Conservation (phyloP, 257 asterid genomes). For the Asclepias syriaca region DNA sequence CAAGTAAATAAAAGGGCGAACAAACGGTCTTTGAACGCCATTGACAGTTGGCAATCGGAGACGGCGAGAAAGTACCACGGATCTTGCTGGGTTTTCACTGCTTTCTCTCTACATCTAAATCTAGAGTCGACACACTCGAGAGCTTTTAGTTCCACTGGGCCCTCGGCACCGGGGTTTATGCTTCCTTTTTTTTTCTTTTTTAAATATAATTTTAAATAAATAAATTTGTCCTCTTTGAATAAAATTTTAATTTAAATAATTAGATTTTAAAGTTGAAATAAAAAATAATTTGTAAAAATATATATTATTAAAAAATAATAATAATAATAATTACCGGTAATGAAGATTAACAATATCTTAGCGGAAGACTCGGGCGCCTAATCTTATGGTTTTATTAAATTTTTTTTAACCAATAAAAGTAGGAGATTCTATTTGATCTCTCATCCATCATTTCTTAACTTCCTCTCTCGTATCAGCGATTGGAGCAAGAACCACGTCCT, state of each 20-base stretch:
- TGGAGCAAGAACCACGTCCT: neutral
- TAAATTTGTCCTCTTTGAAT: too few relatives aligned
- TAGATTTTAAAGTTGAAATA: too few relatives aligned
- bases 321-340: neutral
- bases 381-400: neutral
- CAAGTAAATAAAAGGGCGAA: constrained; percentile 13
- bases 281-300: too few relatives aligned
- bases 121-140: too few relatives aligned
- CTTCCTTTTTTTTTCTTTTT: neutral
- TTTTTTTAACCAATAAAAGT: constrained; percentile 4
- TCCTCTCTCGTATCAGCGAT: neutral
- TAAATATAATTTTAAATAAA: too few relatives aligned
- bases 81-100: neutral
- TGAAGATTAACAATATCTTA: neutral
- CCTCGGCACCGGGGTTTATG: neutral
- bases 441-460: constrained; percentile 16
- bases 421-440: constrained; percentile 8
- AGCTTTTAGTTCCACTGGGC: neutral
- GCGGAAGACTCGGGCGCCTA: constrained; percentile 6
- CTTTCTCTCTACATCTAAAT: neutral
- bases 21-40: constrained; percentile 27
- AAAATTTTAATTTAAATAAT: too few relatives aligned
- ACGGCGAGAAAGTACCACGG: neutral
- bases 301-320: too few relatives aligned
- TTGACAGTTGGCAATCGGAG: constrained; percentile 17